Percentiles rank a stretch among this genome's conserved stretches.
These are phyloP conservation scores for Discostella stelligeroides DNA, from an alignment of 108 stramenopile species.

Conservation along the genomic window DNA sequence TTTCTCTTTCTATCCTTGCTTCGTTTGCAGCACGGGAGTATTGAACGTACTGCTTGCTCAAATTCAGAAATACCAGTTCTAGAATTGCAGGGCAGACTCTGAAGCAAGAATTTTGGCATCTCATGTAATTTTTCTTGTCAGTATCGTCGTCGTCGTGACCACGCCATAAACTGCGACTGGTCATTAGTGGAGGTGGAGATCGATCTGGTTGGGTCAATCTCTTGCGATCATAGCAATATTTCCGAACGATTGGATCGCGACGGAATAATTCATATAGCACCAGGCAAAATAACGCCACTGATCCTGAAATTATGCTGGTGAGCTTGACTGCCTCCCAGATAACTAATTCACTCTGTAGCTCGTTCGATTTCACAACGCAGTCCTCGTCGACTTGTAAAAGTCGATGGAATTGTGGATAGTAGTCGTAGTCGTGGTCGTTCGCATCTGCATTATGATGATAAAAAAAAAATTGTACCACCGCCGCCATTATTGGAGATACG, in stretches of 20 bases:
- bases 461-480: background rate
- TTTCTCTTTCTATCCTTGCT: slow-evolving; percentile 25
- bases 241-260: slow-evolving; percentile 43
- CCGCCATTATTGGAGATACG: background rate
- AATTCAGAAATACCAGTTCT: slow-evolving; percentile 27
- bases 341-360: too few relatives aligned
- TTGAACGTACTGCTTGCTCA: slow-evolving; percentile 22
- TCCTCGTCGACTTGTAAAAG: background rate
- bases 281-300: slow-evolving; percentile 15
- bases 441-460: background rate
- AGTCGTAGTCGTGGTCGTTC: background rate
- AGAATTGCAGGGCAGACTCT: slow-evolving; percentile 20
- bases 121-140: background rate
- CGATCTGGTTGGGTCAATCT: slow-evolving; percentile 37
- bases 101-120: background rate
- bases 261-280: slow-evolving; percentile 29
- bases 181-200: slow-evolving; percentile 49
- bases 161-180: slow-evolving; percentile 46
- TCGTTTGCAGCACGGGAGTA: slow-evolving; percentile 34
- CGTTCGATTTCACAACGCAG: too few relatives aligned
- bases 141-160: slow-evolving; percentile 8
- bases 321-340: too few relatives aligned
- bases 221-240: slow-evolving; percentile 51
- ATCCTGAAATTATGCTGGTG: too few relatives aligned
- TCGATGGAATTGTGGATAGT: background rate